Evolutionary conservation across 805 yeast species (phyloP).

Genomic region (Wickerhamiella azyma): DNA sequence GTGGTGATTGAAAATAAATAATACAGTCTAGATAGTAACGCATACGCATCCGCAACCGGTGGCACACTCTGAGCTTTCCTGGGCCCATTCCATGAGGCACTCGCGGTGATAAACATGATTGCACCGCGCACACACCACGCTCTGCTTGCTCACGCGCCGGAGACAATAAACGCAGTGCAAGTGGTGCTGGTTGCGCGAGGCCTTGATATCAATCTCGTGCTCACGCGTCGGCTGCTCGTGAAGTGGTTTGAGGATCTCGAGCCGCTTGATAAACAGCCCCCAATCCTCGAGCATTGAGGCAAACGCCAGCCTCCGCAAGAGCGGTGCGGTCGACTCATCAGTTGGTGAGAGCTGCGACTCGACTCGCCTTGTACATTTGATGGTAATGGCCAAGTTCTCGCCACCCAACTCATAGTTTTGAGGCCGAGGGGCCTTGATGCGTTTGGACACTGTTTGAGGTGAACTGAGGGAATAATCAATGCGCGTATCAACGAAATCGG

Average conservation of each 20-base stretch:
- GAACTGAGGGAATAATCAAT: not conserved
- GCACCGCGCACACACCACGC: slow-evolving; percentile 59
- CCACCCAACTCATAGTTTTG: not conserved
- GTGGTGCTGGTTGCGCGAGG: not conserved
- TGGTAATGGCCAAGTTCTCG: not conserved
- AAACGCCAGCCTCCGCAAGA: slow-evolving; percentile 2
- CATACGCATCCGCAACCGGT: slow-evolving; percentile 80
- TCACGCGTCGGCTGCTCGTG: slow-evolving; percentile 22
- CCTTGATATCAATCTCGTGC: slow-evolving; percentile 28
- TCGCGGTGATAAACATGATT: slow-evolving; percentile 65
- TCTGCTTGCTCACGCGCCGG: slow-evolving; percentile 41
- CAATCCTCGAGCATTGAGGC: slow-evolving; percentile 65
- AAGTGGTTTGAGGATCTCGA: slow-evolving; percentile 51
- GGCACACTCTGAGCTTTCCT: slow-evolving; percentile 45
- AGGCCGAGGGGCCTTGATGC: not conserved
- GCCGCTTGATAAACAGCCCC: slow-evolving; percentile 72
- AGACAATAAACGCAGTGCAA: slow-evolving; percentile 50
- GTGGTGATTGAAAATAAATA: slow-evolving; percentile 12
- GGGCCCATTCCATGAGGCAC: slow-evolving; percentile 80
- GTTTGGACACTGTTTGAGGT: not conserved
- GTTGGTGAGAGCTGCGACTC: not conserved
- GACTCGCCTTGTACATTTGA: not conserved
- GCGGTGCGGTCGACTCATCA: not conserved
- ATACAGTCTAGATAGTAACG: slow-evolving; percentile 8
- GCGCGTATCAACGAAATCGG: not conserved